Conservation (phyloP, 257 asterid species). For the Solanum gandarillasii region DNA sequence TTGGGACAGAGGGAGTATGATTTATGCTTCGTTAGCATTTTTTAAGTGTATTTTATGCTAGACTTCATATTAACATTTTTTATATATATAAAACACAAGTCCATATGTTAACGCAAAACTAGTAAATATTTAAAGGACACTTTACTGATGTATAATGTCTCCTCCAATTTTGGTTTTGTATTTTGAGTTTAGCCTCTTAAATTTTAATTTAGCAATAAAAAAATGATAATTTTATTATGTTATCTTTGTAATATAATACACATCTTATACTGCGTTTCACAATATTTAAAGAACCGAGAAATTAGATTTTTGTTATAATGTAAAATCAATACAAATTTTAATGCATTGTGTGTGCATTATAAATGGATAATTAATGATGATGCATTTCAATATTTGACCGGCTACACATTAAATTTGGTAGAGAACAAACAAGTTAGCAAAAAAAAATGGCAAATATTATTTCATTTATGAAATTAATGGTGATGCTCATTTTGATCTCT, state of each 20-base stretch:
- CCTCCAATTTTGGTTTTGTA: background rate
- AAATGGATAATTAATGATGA: background rate
- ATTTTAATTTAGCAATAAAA: background rate
- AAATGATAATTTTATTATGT: too few species aligned
- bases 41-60: background rate
- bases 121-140: background rate
- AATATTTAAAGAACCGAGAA: background rate
- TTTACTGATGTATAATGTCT: background rate
- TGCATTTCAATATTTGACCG: background rate
- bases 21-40: too few species aligned
- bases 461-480: background rate
- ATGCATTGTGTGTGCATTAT: background rate
- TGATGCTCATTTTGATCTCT: background rate
- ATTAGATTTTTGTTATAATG: background rate
- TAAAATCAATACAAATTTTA: background rate
- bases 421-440: background rate
- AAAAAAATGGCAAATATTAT: background rate
- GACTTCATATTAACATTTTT: too few species aligned
- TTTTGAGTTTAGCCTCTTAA: background rate
- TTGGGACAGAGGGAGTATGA: too few species aligned
- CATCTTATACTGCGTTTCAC: background rate
- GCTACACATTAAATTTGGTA: background rate
- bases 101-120: background rate
- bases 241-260: background rate
- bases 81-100: background rate